Percentiles rank a stretch among this genome's conserved stretches.
phyloP scores from a whole-genome alignment of 2,329 filamentous ascomycete species.

The Colletotrichum sp. region DNA sequence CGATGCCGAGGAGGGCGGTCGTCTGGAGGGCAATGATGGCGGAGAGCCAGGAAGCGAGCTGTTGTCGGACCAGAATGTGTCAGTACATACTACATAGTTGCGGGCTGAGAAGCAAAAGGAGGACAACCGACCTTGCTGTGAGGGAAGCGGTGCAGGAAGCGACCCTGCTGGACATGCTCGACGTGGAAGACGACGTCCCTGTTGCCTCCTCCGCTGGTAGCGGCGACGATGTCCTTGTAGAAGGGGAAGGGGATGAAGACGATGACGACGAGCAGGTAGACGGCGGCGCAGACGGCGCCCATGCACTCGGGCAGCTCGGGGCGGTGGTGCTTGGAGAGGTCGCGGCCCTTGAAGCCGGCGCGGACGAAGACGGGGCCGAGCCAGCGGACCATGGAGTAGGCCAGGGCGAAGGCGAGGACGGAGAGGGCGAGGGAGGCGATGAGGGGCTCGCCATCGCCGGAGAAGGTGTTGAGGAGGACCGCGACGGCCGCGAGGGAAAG shows the following conservation, averaged over 20 bases:
- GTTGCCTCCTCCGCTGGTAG: slow-evolving; percentile 92
- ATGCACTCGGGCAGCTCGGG: slow-evolving; percentile 92
- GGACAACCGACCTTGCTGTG: slow-evolving; percentile 77
- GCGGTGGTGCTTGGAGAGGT: slow-evolving; percentile 75
- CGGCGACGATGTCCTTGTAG: slow-evolving; percentile 96
- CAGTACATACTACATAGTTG: background rate
- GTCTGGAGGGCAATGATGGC: slow-evolving; percentile 92
- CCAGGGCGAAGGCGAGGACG: slow-evolving; percentile 79
- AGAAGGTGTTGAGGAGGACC: slow-evolving; percentile 81
- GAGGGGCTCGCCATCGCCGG: slow-evolving; percentile 86
- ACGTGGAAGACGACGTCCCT: slow-evolving; percentile 80
- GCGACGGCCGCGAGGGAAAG: slow-evolving; percentile 73
- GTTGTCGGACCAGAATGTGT: background rate
- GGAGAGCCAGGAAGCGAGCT: slow-evolving; percentile 94
- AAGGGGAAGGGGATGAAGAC: slow-evolving; percentile 96
- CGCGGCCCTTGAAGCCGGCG: slow-evolving; percentile 86
- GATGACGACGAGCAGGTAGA: slow-evolving; percentile 89
- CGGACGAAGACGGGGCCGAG: slow-evolving; percentile 88
- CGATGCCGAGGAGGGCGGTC: slow-evolving; percentile 88
- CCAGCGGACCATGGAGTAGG: slow-evolving; percentile 90
- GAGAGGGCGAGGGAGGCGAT: slow-evolving; percentile 88
- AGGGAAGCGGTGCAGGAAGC: slow-evolving; percentile 89
- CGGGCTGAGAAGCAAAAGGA: background rate
- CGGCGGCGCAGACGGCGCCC: slow-evolving; percentile 90
- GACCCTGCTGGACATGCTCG: slow-evolving; percentile 78